Conservation (phyloP, 2,329 filamentous ascomycete species). For the Cladophialophora bantiana region DNA sequence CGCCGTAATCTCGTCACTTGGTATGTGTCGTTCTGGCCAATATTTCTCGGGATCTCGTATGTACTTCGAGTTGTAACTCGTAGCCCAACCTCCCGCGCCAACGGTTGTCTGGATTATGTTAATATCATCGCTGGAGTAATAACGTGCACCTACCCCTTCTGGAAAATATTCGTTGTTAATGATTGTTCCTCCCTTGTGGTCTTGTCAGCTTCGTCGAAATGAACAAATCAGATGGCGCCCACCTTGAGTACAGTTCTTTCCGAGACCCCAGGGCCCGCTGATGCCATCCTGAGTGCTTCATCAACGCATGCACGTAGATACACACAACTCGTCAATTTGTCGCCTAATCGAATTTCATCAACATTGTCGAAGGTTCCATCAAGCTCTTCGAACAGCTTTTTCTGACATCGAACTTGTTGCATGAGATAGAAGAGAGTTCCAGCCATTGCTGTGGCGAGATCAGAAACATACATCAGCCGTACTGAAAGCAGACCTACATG, state of each 20-base stretch:
- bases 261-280: conserved; percentile 43
- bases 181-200: conserved; percentile 44
- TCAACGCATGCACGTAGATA: conserved; percentile 52
- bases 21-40: conserved; percentile 15
- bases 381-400: conserved; percentile 6
- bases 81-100: conserved; percentile 9
- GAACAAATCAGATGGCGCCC: background rate
- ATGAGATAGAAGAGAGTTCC: conserved; percentile 50
- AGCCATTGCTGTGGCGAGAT: conserved; percentile 44
- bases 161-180: conserved; percentile 50
- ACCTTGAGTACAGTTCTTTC: conserved; percentile 44
- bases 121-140: background rate
- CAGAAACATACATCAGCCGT: background rate
- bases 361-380: conserved; percentile 4
- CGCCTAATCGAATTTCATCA: conserved; percentile 8
- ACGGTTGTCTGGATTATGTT: conserved; percentile 5
- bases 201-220: background rate
- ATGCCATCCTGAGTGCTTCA: conserved; percentile 49
- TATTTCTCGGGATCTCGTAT: conserved; percentile 14
- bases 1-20: background rate
- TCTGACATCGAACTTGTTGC: conserved; percentile 2
- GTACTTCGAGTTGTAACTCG: conserved; percentile 10
- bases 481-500: conserved; percentile 10
- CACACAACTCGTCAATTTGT: conserved; percentile 17
- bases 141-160: conserved; percentile 51